Evolutionary conservation across 2,329 filamentous ascomycete genomes (phyloP).

Genomic region (Monascus ruber): DNA sequence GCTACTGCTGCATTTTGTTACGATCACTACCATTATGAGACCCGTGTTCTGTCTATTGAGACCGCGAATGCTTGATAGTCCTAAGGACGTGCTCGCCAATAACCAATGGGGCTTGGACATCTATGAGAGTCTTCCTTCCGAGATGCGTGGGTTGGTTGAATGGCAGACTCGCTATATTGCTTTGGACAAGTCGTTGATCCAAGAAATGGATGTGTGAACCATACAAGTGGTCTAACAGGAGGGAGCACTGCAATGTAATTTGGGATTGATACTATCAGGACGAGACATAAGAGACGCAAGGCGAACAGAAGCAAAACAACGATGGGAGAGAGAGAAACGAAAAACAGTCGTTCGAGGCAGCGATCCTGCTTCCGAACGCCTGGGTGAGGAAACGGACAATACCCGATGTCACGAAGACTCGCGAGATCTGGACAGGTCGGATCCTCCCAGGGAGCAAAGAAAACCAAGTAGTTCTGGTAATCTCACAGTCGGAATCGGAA

Average conservation of each 20-base stretch:
- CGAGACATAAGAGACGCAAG: background rate
- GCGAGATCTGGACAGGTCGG: slow-evolving; percentile 29
- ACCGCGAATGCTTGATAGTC: slow-evolving; percentile 1
- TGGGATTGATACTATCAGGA: background rate
- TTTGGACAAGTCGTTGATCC: background rate
- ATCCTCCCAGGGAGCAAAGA: slow-evolving; percentile 23
- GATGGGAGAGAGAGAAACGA: slow-evolving; percentile 2
- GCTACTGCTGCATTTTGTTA: slow-evolving; percentile 38
- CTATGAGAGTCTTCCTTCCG: slow-evolving; percentile 17
- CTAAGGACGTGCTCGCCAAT: slow-evolving; percentile 10
- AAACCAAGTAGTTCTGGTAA: too few species aligned
- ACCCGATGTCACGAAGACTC: slow-evolving; percentile 38
- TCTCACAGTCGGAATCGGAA: too few species aligned
- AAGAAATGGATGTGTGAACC: background rate
- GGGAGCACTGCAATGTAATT: background rate
- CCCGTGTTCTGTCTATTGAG: slow-evolving; percentile 8
- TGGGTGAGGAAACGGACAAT: slow-evolving; percentile 37
- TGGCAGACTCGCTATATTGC: slow-evolving; percentile 13
- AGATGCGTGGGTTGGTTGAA: slow-evolving; percentile 22
- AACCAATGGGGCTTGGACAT: slow-evolving; percentile 31
- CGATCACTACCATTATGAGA: slow-evolving; percentile 33
- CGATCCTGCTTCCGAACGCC: slow-evolving; percentile 34
- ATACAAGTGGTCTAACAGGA: background rate
- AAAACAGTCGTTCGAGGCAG: slow-evolving; percentile 30
- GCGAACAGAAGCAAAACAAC: background rate